Percentiles rank a stretch among this genome's conserved stretches.
Conservation (phyloP, 1,139 yeast species). For the Yamadazyma oceani region DNA sequence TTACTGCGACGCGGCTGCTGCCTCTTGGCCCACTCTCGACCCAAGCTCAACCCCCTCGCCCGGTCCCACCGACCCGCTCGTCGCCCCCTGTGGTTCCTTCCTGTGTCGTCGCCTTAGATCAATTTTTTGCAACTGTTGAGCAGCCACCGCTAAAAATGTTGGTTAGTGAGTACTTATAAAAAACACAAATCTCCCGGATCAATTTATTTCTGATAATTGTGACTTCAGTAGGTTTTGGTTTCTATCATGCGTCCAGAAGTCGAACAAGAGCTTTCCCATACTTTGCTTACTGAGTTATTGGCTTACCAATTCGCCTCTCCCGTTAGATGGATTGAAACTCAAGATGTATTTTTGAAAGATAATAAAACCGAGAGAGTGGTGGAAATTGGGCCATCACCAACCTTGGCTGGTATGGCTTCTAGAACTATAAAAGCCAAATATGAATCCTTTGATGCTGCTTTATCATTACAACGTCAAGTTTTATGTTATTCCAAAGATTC, state of each 20-base stretch:
- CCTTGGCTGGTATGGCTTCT: conserved; percentile 97
- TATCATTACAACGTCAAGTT: conserved; percentile 94
- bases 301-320: conserved; percentile 99
- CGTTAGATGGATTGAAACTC: conserved; percentile 99
- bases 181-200: background rate
- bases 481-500: conserved; percentile 94
- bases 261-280: conserved; percentile 96
- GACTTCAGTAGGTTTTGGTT: too few species aligned
- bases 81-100: too few species aligned
- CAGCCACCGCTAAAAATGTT: background rate
- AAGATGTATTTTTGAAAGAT: conserved; percentile 92
- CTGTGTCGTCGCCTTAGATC: too few species aligned
- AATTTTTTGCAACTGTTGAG: conserved; percentile 8
- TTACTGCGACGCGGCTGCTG: too few species aligned
- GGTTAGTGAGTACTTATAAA: background rate
- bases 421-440: conserved; percentile 95
- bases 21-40: too few species aligned
- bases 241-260: conserved; percentile 89
- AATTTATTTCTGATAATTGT: too few species aligned
- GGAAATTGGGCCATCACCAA: conserved; percentile 98
- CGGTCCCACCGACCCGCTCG: too few species aligned
- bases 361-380: conserved; percentile 96
- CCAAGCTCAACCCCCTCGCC: too few species aligned
- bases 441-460: conserved; percentile 96
- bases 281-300: conserved; percentile 87